These are phyloP conservation scores for Oidiodendron maius DNA, from an alignment of 495 filamentous ascomycete genomes.

Conservation along the genomic window DNA sequence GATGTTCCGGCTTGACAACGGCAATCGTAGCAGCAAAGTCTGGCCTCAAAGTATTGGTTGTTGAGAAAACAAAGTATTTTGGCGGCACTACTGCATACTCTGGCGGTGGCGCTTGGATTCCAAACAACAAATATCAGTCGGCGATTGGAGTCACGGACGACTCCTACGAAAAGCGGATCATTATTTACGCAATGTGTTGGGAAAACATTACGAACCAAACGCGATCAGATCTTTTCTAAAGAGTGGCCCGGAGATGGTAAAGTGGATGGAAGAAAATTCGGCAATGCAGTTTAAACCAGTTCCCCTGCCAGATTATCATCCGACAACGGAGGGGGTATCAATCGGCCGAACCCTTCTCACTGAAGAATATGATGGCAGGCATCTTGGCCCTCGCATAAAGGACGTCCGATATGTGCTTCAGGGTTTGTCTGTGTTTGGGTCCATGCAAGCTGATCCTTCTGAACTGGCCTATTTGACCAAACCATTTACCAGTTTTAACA, in stretches of 20 bases:
- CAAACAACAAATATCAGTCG: conserved; percentile 9
- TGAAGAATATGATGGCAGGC: conserved; percentile 17
- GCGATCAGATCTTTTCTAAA: conserved; percentile 21
- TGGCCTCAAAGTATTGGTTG: conserved; percentile 17
- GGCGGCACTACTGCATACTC: conserved; percentile 24
- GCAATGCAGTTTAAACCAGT: conserved; percentile 5
- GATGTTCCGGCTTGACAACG: conserved; percentile 20
- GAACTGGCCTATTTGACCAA: neutral
- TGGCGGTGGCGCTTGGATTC: conserved; percentile 23
- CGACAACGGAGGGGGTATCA: conserved; percentile 5
- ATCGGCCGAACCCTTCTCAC: conserved; percentile 16
- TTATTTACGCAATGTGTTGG: conserved; percentile 17
- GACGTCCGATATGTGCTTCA: neutral
- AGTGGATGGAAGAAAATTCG: conserved; percentile 13
- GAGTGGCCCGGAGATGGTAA: conserved; percentile 22
- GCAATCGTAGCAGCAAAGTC: conserved; percentile 16
- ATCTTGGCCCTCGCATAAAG: conserved; percentile 16
- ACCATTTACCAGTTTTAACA: neutral
- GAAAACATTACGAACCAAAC: conserved; percentile 8
- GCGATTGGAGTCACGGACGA: conserved; percentile 10
- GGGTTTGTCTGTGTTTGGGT: neutral
- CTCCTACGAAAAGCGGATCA: conserved; percentile 8
- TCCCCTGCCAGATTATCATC: conserved; percentile 23
- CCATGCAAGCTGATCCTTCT: neutral
- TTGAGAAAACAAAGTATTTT: conserved; percentile 21